Evolutionary conservation across 2,329 filamentous ascomycete genomes (phyloP), one percentile per base, ranked within the genome.

Genomic region (Clarireedia monteithiana): DNA sequence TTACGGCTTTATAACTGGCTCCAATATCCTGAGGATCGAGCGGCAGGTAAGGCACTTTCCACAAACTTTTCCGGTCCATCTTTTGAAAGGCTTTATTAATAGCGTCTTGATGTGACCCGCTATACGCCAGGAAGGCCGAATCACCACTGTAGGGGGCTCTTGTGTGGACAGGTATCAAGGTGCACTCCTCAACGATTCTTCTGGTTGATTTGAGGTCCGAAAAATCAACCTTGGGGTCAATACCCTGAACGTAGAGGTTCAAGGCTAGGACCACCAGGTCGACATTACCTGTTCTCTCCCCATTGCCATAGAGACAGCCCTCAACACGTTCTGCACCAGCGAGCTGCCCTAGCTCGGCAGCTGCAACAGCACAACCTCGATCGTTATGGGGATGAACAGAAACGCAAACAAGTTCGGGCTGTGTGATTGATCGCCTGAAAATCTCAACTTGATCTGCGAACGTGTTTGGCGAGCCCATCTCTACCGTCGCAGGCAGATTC

Each of bases 401-500:
- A 6, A 97, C 88, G 66, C 85, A 89, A 50, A 96, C 80, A 75
- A 91, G 94, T 67, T 96, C 86, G 52, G 91, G 79, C 71, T 96
- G 88, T 0, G 81, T 80, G 68, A 97, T 91, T 69, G 92, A 80
- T 52, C 79, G 82, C 76, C 90, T 95, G 73, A 99, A 99, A 74
- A 89, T 95, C 71, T 99, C 94, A 60, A 99, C 88, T 74, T 95
- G 88, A 69, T 99, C 94, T 50, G 94, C 94, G 70, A 94, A 99
- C 48, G 96, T 82, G 69, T 97, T 99, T 38, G 91, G 91, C 0
- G 94, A 96, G 0, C 89, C 75, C 84, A 96, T 85, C 74, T 99
- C 94, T 36, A 97, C 92, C 0, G 94, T 99, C 2, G 94, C 92
- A 0, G 94, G 92, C 51, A 99, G 79, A 75, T 97, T 97, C 79